These are phyloP conservation scores for Babesia bigemina DNA, from an alignment of 169 alveolate genomes.

Conservation along the genomic window DNA sequence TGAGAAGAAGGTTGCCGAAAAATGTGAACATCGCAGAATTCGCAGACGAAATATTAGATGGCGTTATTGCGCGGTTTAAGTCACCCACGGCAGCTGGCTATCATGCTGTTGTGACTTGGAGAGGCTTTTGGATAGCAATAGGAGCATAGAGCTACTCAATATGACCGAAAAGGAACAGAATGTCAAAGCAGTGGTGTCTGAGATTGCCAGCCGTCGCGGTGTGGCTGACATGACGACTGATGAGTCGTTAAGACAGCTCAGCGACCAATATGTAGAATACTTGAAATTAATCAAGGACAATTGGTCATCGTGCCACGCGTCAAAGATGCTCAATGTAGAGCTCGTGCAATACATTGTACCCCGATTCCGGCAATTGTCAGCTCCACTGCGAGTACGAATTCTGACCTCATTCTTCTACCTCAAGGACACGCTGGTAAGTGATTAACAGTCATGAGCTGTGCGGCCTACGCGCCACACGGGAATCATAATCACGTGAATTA, in stretches of 20 bases:
- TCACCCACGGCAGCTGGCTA: background rate
- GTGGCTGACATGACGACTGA: background rate
- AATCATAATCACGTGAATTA: background rate
- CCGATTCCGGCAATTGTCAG: slow-evolving; percentile 78
- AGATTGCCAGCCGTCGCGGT: background rate
- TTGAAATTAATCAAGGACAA: slow-evolving; percentile 73
- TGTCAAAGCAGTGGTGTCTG: background rate
- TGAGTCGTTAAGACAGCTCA: slow-evolving; percentile 20
- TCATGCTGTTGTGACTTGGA: background rate
- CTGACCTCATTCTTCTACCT: slow-evolving; percentile 79
- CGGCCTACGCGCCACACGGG: slow-evolving; percentile 5
- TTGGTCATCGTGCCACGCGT: slow-evolving; percentile 86
- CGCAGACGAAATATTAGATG: background rate
- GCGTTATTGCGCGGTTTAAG: background rate
- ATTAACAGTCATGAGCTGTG: background rate
- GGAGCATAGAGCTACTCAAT: background rate
- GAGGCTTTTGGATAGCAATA: background rate
- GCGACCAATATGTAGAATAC: slow-evolving; percentile 71
- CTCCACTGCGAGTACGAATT: slow-evolving; percentile 83
- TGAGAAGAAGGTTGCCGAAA: slow-evolving; percentile 1
- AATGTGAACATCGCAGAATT: background rate
- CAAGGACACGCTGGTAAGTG: slow-evolving; percentile 73
- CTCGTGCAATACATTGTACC: slow-evolving; percentile 77
- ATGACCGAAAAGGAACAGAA: background rate
- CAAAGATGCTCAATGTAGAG: slow-evolving; percentile 75